Base-by-base conservation (phyloP, 2,329 filamentous ascomycete genomes). In the Talaromyces atroroseus region DNA sequence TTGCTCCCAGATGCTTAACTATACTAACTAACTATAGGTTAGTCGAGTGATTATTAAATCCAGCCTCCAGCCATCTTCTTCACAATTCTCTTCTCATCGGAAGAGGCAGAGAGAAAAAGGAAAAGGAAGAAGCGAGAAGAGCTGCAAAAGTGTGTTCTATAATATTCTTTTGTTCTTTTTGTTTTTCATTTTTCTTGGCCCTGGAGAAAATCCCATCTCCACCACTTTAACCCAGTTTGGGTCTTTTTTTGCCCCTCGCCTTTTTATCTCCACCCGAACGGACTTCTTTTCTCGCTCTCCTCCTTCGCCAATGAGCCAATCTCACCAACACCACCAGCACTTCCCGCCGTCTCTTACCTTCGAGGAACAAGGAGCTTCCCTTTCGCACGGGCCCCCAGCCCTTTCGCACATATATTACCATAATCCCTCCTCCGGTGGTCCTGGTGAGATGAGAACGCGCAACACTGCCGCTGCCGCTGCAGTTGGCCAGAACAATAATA, bases 361-460 rank as follows among this genome's bases (percentile, higher is more conserved):
- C 40, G 40, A 44, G 10, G 40, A 20, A 44, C n/a, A 44, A 20
- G 40, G 18, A 23, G 18, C 5, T 46, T 48, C 54, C 49, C 52
- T 49, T 55, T 48, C 58, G 52, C 60, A 69, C 60, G 54, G 63
- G 47, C 60, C 64, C 60, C 64, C 58, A 54, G 48, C 63, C 23
- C 44, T 26, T 49, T 61, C 61, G 46, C 66, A 65, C 64, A 67
- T 63, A 20, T 44, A 44, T 44, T 44, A 44, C 10, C 40, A 21
- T 21, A 44, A 23, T 23, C n/a, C 40, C 40, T 52, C 64, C 24
- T 48, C 56, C 50, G 24, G 32, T 68, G 57, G 38, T 18, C 63
- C 65, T 24, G 64, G 60, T 63, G 71, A 75, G 55, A 73, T 72
- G 69, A 73, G 72, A 72, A 70, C 50, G 50, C 56, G 56, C 50